phyloP scores from a whole-genome alignment of 2,329 filamentous ascomycete genomes.

The Coniochaeta prunicola region DNA sequence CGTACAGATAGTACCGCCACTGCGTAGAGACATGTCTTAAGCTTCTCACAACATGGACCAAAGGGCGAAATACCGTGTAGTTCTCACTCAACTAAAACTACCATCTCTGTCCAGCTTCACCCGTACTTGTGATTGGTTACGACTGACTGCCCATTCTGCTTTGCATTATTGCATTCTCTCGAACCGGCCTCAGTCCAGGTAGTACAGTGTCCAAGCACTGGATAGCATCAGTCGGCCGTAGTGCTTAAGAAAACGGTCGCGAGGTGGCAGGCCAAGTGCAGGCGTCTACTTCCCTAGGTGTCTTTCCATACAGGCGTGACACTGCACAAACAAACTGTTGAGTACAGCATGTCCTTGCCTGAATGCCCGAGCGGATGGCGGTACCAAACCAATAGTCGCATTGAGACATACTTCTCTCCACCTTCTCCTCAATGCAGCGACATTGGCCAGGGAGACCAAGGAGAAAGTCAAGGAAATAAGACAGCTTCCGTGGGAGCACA shows the following conservation, averaged over 20 bases:
- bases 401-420: too few relatives aligned
- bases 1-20: background rate
- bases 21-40: background rate
- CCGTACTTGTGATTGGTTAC: background rate
- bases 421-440: too few relatives aligned
- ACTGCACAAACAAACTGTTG: background rate
- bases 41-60: background rate
- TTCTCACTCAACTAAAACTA: too few relatives aligned
- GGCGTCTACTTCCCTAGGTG: background rate
- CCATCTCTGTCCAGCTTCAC: background rate
- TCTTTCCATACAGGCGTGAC: background rate
- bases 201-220: background rate
- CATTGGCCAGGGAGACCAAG: too few relatives aligned
- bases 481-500: too few relatives aligned
- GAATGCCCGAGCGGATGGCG: background rate
- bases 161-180: background rate
- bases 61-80: background rate
- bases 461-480: too few relatives aligned
- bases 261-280: background rate
- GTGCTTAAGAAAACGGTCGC: background rate
- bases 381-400: too few relatives aligned
- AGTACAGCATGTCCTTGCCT: background rate
- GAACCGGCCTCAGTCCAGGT: background rate
- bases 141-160: background rate
- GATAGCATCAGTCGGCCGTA: background rate